Evolutionary conservation across 2,329 filamentous ascomycete genomes (phyloP).

Genomic region (Graphilbum sp.): DNA sequence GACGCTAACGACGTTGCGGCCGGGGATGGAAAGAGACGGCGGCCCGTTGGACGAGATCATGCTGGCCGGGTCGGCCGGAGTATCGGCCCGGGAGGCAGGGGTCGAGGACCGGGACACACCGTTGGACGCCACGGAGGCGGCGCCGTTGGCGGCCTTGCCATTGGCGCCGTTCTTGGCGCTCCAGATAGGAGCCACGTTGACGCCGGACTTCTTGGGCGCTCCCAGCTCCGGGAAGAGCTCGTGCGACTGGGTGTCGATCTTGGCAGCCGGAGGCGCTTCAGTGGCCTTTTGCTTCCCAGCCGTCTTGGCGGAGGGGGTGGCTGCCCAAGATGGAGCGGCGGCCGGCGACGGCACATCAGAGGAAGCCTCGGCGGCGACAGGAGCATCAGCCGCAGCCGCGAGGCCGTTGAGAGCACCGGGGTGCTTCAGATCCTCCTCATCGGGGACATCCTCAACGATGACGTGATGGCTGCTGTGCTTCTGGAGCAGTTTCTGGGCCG

Average conservation of each 20-base stretch:
- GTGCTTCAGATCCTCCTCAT: conserved; percentile 54
- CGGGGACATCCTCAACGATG: conserved; percentile 65
- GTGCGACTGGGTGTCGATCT: conserved; percentile 70
- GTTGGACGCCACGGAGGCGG: conserved; percentile 23
- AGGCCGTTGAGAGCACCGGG: conserved; percentile 23
- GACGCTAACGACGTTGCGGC: conserved; percentile 64
- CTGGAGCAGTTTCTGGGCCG: conserved; percentile 46
- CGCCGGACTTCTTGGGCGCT: conserved; percentile 46
- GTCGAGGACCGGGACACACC: conserved; percentile 43
- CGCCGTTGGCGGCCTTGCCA: conserved; percentile 32
- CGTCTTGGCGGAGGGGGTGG: conserved; percentile 42
- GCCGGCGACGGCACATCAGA: no score
- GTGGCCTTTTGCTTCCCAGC: conserved; percentile 52
- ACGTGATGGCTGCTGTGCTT: conserved; percentile 45
- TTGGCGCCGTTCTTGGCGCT: conserved; percentile 45
- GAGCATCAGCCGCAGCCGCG: conserved; percentile 26
- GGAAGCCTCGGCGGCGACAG: conserved; percentile 28
- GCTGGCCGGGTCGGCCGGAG: conserved; percentile 20
- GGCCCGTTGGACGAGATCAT: conserved; percentile 14
- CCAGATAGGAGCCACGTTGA: conserved; percentile 59
- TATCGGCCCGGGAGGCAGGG: conserved; percentile 37
- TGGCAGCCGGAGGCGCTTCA: conserved; percentile 21
- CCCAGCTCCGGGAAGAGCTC: conserved; percentile 91
- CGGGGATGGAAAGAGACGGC: conserved; percentile 58
- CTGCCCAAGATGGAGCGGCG: conserved; percentile 27